phyloP scores from a whole-genome alignment of 148 eudicot species.

The Amaranthus palmeri region DNA sequence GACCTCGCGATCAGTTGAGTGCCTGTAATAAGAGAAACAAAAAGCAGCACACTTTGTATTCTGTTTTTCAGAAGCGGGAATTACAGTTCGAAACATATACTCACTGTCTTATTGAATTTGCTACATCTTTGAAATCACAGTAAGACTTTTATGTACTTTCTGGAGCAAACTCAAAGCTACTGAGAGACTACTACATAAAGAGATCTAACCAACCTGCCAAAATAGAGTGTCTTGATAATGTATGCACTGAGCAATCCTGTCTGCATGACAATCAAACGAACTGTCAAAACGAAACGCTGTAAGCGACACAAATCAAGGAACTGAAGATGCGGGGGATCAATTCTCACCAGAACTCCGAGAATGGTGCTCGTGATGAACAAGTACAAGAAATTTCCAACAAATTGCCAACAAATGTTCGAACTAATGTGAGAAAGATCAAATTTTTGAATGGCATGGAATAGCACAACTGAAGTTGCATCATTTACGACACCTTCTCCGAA shows the following conservation, averaged over 20 bases:
- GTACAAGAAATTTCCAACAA: conserved; percentile 29
- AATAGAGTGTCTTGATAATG: conserved; percentile 54
- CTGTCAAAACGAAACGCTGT: neutral
- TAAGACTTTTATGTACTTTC: too few species aligned
- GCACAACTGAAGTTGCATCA: conserved; percentile 82
- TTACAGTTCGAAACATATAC: too few species aligned
- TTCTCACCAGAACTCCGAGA: conserved; percentile 55
- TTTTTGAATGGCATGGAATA: conserved; percentile 63
- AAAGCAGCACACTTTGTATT: too few species aligned
- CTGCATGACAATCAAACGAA: conserved; percentile 39
- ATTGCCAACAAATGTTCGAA: conserved; percentile 45
- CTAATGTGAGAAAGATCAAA: conserved; percentile 48
- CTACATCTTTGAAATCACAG: too few species aligned
- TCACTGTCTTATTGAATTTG: too few species aligned
- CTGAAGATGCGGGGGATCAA: neutral
- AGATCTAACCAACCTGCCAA: conserved; percentile 53
- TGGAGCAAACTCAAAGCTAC: too few species aligned
- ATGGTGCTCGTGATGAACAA: conserved; percentile 59
- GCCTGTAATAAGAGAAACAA: conserved; percentile 39
- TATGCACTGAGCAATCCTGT: conserved; percentile 72
- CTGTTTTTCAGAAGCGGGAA: too few species aligned
- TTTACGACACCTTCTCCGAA: conserved; percentile 85
- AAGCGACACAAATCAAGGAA: neutral
- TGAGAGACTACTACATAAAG: neutral
- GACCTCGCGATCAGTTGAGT: conserved; percentile 85